These are phyloP conservation scores for Aphelidium insulamus DNA, from an alignment of 371 early-diverging fungal species.

Conservation along the genomic window DNA sequence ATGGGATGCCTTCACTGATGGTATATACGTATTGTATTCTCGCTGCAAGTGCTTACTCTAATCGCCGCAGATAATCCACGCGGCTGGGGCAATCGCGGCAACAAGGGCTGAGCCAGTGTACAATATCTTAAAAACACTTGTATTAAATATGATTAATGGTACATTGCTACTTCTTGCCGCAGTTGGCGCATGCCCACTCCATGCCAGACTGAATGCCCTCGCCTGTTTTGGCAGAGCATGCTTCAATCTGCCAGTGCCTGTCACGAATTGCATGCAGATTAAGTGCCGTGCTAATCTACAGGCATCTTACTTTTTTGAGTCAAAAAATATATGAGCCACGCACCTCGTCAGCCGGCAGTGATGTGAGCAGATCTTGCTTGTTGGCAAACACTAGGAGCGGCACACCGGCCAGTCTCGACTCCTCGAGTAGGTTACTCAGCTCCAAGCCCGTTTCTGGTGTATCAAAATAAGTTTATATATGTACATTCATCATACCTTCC, in stretches of 20 bases:
- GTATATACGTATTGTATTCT: background rate
- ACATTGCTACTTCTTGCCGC: too few relatives aligned
- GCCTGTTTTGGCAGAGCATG: conserved; percentile 19
- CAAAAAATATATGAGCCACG: background rate
- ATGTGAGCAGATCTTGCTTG: conserved; percentile 21
- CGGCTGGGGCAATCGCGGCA: conserved; percentile 62
- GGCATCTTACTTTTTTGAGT: background rate
- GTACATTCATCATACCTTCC: conserved; percentile 15
- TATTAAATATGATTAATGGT: too few relatives aligned
- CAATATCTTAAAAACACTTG: too few relatives aligned
- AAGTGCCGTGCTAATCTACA: conserved; percentile 17
- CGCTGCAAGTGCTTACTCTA: too few relatives aligned
- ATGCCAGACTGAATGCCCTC: conserved; percentile 21
- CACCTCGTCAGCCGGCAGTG: conserved; percentile 19
- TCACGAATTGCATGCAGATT: conserved; percentile 20
- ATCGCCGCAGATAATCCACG: conserved; percentile 32
- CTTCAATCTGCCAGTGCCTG: conserved; percentile 23
- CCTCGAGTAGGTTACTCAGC: conserved; percentile 17
- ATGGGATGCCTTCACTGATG: conserved; percentile 84
- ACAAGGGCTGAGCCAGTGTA: conserved; percentile 8
- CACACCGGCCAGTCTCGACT: conserved; percentile 17
- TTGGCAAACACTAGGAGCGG: conserved; percentile 26
- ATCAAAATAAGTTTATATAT: background rate
- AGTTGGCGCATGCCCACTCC: conserved; percentile 23
- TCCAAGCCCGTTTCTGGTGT: conserved; percentile 14